These are phyloP conservation scores for Leptographium lundbergii DNA, from an alignment of 2,329 filamentous ascomycete genomes.

Conservation along the genomic window DNA sequence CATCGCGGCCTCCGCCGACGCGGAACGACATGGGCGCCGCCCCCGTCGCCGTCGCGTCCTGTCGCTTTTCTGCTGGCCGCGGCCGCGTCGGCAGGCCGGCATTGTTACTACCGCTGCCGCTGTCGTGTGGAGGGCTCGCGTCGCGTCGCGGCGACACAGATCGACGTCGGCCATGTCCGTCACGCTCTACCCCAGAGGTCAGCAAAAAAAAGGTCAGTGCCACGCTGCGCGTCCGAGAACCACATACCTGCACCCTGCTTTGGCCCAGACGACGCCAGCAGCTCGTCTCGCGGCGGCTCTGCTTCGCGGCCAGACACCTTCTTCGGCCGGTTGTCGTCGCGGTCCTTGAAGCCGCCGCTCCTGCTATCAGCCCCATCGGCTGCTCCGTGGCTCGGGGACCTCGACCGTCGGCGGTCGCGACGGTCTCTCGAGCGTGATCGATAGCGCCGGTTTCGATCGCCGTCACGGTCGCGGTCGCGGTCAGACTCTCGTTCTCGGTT, in stretches of 20 bases:
- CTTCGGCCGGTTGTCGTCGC: background rate
- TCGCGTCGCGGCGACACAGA: slow-evolving; percentile 10
- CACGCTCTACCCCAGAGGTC: background rate
- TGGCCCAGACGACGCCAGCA: background rate
- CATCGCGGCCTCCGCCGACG: slow-evolving; percentile 2
- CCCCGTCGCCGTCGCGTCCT: background rate
- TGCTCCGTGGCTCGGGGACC: background rate
- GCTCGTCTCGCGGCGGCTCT: background rate
- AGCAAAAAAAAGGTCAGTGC: no score
- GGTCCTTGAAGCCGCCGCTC: background rate
- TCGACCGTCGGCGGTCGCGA: slow-evolving; percentile 3
- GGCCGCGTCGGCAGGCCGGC: slow-evolving; percentile 6
- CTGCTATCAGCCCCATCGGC: background rate
- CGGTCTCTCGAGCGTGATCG: slow-evolving; percentile 9
- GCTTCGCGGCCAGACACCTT: background rate
- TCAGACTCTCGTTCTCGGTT: background rate
- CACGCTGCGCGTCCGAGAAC: no score
- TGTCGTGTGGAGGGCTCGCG: background rate
- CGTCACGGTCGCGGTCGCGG: background rate
- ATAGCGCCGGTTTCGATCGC: slow-evolving; percentile 7
- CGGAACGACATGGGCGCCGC: slow-evolving; percentile 10
- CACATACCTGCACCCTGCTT: background rate
- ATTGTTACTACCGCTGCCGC: background rate
- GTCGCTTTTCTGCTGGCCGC: background rate
- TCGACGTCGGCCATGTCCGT: slow-evolving; percentile 1